These are phyloP conservation scores for Artemisia argyi DNA, from an alignment of 129 eudicot genomes.

Conservation along the genomic window DNA sequence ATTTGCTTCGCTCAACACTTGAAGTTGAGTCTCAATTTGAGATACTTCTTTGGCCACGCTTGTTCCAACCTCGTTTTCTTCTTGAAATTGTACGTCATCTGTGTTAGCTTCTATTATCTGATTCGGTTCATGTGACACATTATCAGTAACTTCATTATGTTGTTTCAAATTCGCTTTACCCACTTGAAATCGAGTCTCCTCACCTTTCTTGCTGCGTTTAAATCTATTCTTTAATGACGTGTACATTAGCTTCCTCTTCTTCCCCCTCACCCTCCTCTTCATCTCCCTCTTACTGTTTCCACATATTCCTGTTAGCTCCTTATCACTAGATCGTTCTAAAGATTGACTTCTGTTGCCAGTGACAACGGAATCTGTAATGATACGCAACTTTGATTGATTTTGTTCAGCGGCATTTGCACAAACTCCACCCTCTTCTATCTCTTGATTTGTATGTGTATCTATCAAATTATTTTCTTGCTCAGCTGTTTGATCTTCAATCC, in stretches of 20 bases:
- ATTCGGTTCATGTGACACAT: slow-evolving; percentile 14
- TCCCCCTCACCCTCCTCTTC: slow-evolving; percentile 4
- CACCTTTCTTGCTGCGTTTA: slow-evolving; percentile 25
- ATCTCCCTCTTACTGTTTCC: slow-evolving; percentile 23
- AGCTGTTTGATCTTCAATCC: slow-evolving; percentile 1
- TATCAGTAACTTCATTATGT: slow-evolving; percentile 16
- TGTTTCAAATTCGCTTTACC: slow-evolving; percentile 18
- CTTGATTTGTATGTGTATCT: slow-evolving; percentile 4
- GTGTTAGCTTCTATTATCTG: slow-evolving; percentile 9
- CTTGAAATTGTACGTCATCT: slow-evolving; percentile 8
- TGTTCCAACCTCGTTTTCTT: slow-evolving; percentile 9
- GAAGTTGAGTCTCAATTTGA: slow-evolving; percentile 2
- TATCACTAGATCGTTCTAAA: not conserved
- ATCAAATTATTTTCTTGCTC: slow-evolving; percentile 6
- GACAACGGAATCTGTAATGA: slow-evolving; percentile 2
- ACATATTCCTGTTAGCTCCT: slow-evolving; percentile 16
- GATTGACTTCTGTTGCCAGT: slow-evolving; percentile 5
- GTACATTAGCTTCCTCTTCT: not conserved
- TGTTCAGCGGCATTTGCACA: not conserved
- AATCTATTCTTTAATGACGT: slow-evolving; percentile 15
- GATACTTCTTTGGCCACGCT: too few species aligned
- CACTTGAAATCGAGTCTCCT: slow-evolving; percentile 13
- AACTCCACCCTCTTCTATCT: slow-evolving; percentile 13
- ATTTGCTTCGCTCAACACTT: slow-evolving; percentile 7
- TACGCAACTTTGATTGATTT: not conserved